These are phyloP conservation scores for Pichia nanzhaoensis DNA, from an alignment of 805 yeast species.

Conservation along the genomic window DNA sequence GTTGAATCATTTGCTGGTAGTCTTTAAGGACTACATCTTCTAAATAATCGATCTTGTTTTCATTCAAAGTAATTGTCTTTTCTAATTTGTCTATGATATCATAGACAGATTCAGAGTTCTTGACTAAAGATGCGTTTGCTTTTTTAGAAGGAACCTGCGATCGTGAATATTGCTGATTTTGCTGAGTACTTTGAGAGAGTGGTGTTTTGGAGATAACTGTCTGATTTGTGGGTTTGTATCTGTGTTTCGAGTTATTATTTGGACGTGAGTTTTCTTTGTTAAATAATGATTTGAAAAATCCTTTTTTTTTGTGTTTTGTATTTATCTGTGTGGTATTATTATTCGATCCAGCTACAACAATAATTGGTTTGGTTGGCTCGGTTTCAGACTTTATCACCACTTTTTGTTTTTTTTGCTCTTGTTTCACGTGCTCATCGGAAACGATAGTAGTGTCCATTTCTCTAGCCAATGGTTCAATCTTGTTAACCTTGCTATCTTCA, in stretches of 20 bases:
- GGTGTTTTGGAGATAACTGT: no score
- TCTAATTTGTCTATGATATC: conserved; percentile 9
- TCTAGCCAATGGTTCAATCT: conserved; percentile 58
- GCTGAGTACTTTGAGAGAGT: not conserved
- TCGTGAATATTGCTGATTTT: not conserved
- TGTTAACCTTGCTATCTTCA: conserved; percentile 36
- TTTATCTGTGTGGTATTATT: not conserved
- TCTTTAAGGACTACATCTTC: conserved; percentile 70
- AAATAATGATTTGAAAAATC: conserved; percentile 10
- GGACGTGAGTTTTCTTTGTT: not conserved
- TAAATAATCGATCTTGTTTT: conserved; percentile 47
- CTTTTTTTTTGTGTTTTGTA: conserved; percentile 6
- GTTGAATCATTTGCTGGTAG: conserved; percentile 37
- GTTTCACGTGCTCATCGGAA: not conserved
- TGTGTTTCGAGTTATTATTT: conserved; percentile 3
- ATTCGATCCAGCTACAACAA: conserved; percentile 6
- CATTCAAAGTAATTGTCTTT: conserved; percentile 6
- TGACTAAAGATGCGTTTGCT: no score
- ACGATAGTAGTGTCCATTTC: conserved; percentile 32
- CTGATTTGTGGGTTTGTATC: not conserved
- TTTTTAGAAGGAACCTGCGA: no score
- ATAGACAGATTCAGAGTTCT: not conserved
- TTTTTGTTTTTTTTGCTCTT: not conserved
- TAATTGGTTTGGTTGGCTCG: not conserved
- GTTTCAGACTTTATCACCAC: not conserved